Conservation (phyloP, 106 monocot species). For the Gastrodia elata region DNA sequence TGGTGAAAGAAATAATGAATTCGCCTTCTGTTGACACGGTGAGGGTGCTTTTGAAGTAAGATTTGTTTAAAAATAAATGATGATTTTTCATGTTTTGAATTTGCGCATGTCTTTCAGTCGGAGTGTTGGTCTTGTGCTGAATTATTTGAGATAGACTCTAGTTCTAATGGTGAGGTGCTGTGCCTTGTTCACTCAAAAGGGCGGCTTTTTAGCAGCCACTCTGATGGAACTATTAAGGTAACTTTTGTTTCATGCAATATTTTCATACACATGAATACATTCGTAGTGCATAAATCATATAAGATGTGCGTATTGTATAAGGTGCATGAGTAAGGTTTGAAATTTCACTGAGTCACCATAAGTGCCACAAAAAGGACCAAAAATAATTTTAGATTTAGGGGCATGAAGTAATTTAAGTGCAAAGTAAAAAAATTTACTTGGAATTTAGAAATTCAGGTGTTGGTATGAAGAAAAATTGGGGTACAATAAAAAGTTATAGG, state of each 20-base stretch:
- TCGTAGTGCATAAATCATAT: not conserved
- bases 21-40: constrained; percentile 33
- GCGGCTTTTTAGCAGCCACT: constrained; percentile 40
- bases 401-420: too few relatives aligned
- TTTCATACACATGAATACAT: not conserved
- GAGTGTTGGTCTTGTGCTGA: constrained; percentile 44
- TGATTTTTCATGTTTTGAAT: not conserved
- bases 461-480: too few relatives aligned
- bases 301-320: not conserved
- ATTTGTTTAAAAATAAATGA: not conserved
- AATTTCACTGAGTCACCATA: too few relatives aligned
- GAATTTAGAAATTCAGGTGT: too few relatives aligned
- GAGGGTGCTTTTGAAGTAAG: constrained; percentile 8
- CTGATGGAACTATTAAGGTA: constrained; percentile 60
- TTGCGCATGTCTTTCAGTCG: constrained; percentile 26
- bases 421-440: too few relatives aligned
- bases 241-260: not conserved
- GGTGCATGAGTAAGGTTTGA: not conserved
- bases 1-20: constrained; percentile 33
- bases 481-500: too few relatives aligned
- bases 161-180: constrained; percentile 27
- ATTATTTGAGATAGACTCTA: constrained; percentile 26
- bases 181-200: constrained; percentile 32
- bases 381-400: too few relatives aligned
- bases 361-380: too few relatives aligned